Evolutionary conservation across 2,329 filamentous ascomycete genomes (phyloP).

Genomic region (Paracamarosporium sp.): DNA sequence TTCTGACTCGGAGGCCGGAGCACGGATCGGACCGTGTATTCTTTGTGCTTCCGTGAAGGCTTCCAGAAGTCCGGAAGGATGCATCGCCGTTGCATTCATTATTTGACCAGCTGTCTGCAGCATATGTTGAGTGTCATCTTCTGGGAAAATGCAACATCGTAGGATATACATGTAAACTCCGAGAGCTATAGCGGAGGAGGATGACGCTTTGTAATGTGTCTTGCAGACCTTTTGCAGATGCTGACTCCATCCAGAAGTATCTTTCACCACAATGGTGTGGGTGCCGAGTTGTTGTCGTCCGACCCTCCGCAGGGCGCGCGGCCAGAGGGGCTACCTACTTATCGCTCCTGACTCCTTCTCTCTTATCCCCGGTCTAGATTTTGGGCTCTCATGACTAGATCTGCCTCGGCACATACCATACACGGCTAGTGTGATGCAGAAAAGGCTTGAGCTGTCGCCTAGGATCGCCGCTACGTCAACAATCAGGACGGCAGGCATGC

Average conservation of each 20-base stretch:
- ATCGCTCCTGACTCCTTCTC: neutral
- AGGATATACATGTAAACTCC: neutral
- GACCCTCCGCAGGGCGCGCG: neutral
- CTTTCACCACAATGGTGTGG: neutral
- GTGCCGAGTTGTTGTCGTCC: neutral
- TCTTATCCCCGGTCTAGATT: neutral
- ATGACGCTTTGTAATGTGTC: neutral
- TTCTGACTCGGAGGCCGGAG: neutral
- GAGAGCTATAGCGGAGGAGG: too few relatives aligned
- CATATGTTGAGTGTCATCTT: neutral
- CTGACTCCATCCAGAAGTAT: neutral
- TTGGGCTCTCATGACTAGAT: neutral
- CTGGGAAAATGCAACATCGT: neutral
- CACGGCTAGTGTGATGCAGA: neutral
- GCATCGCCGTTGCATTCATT: neutral
- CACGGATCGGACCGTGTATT: neutral
- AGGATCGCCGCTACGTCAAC: conserved; percentile 5
- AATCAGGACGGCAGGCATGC: neutral
- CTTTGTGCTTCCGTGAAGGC: neutral
- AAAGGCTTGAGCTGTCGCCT: neutral
- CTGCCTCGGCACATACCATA: neutral
- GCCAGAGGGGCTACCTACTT: neutral
- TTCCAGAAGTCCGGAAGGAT: neutral
- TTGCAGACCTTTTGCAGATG: neutral
- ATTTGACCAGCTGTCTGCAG: neutral